phyloP scores from a whole-genome alignment of 1,284 basidiomycete genomes.

The Puccinia polysora region DNA sequence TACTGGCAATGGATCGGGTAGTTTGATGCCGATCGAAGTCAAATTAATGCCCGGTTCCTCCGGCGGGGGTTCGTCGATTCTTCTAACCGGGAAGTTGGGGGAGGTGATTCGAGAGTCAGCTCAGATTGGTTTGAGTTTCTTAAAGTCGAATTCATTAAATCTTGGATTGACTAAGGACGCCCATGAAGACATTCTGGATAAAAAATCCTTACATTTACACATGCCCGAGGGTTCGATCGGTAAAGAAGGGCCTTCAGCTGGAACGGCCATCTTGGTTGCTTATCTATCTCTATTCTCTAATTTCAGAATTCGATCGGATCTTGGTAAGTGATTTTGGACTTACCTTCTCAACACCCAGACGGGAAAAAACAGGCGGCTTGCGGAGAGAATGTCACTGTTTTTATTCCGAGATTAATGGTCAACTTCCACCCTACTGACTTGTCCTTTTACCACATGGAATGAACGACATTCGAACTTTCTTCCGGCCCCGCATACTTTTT shows the following conservation, averaged over 20 bases:
- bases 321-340: constrained; percentile 62
- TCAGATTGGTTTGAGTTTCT: constrained; percentile 87
- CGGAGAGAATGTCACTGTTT: too few relatives aligned
- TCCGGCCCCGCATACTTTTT: too few relatives aligned
- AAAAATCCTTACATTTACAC: constrained; percentile 82
- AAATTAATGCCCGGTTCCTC: constrained; percentile 76
- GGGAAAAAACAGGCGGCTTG: too few relatives aligned
- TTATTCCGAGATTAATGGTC: neutral
- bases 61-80: constrained; percentile 82
- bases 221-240: constrained; percentile 97
- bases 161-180: constrained; percentile 72
- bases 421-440: neutral
- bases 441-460: too few relatives aligned
- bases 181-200: constrained; percentile 70
- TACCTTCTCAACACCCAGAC: too few relatives aligned
- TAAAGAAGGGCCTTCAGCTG: constrained; percentile 94
- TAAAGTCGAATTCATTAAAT: constrained; percentile 80
- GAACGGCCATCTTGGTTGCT: constrained; percentile 83
- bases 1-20: constrained; percentile 88
- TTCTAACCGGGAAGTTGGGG: constrained; percentile 87
- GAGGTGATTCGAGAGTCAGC: constrained; percentile 96
- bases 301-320: constrained; percentile 73
- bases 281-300: constrained; percentile 85
- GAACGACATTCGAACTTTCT: too few relatives aligned
- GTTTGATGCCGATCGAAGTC: constrained; percentile 94